These are phyloP conservation scores for Alternaria triticina DNA, from an alignment of 2,329 filamentous ascomycete genomes.

Conservation along the genomic window DNA sequence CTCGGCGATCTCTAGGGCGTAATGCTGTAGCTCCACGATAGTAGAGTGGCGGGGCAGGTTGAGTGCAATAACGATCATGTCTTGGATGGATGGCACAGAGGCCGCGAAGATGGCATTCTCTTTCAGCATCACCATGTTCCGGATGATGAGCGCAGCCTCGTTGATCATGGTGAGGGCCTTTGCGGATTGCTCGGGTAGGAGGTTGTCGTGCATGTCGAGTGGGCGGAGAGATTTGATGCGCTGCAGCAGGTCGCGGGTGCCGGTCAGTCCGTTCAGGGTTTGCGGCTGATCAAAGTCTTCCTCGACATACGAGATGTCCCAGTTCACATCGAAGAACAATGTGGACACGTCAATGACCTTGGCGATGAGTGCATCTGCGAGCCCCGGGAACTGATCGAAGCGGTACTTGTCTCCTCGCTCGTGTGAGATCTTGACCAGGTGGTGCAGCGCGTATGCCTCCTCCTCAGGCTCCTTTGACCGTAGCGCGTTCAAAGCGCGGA, in stretches of 20 bases:
- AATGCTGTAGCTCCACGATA: slow-evolving; percentile 85
- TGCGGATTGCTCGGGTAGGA: slow-evolving; percentile 74
- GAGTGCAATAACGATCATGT: slow-evolving; percentile 82
- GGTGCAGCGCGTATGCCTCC: slow-evolving; percentile 90
- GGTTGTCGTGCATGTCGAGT: slow-evolving; percentile 67
- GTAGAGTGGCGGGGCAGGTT: slow-evolving; percentile 75
- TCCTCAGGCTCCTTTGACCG: slow-evolving; percentile 80
- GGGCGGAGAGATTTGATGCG: slow-evolving; percentile 68
- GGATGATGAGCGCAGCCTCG: slow-evolving; percentile 84
- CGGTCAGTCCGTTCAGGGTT: slow-evolving; percentile 68
- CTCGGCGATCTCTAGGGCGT: slow-evolving; percentile 89
- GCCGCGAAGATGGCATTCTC: slow-evolving; percentile 87
- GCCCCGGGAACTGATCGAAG: slow-evolving; percentile 86
- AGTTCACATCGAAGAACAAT: slow-evolving; percentile 82
- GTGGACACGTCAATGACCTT: slow-evolving; percentile 80
- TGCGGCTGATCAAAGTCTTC: slow-evolving; percentile 55
- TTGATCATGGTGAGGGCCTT: slow-evolving; percentile 78
- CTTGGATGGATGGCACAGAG: slow-evolving; percentile 75
- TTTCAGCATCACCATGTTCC: slow-evolving; percentile 93
- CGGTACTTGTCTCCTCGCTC: slow-evolving; percentile 95
- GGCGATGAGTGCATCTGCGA: slow-evolving; percentile 86
- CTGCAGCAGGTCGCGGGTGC: slow-evolving; percentile 74
- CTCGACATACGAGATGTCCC: slow-evolving; percentile 74
- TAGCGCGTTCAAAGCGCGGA: slow-evolving; percentile 82
- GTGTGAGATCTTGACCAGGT: slow-evolving; percentile 93